A percentile compares a stretch with the other conserved stretches of the same genome.
Evolutionary conservation across 768 basidiomycete species (phyloP).

Genomic region (Gyrodon lividus): DNA sequence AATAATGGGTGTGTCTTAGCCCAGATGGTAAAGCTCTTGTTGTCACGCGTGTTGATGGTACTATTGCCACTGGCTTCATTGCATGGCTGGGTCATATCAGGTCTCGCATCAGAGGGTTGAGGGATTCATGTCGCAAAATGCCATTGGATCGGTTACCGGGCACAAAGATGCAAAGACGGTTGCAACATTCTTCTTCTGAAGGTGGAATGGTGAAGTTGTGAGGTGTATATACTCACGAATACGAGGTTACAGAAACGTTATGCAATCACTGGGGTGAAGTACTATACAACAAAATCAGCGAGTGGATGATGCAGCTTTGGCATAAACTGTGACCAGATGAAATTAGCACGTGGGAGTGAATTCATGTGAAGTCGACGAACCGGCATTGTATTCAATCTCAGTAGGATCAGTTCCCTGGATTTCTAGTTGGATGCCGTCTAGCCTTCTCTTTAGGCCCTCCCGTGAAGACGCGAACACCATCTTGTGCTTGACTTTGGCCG

Average conservation of each 20-base stretch:
- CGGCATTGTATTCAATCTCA: slow-evolving; percentile 69
- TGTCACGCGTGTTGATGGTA: too few relatives aligned
- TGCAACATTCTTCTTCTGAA: background rate
- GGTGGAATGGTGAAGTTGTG: background rate
- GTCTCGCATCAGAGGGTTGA: too few relatives aligned
- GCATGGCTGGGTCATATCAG: too few relatives aligned
- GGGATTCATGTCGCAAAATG: too few relatives aligned
- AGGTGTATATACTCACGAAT: background rate
- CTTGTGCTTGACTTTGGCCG: slow-evolving; percentile 83
- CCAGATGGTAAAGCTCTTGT: too few relatives aligned
- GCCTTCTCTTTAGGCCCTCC: slow-evolving; percentile 68
- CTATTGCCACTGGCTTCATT: too few relatives aligned
- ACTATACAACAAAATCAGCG: slow-evolving; percentile 9
- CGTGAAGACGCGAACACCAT: slow-evolving; percentile 92
- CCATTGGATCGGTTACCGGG: too few relatives aligned
- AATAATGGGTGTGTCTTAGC: too few relatives aligned
- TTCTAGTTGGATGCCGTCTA: slow-evolving; percentile 77
- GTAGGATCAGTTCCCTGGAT: slow-evolving; percentile 80
- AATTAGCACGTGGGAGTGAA: slow-evolving; percentile 5
- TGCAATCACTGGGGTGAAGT: background rate
- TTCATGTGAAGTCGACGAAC: slow-evolving; percentile 42
- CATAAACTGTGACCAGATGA: slow-evolving; percentile 10
- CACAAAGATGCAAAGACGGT: background rate
- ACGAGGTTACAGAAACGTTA: background rate
- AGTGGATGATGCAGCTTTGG: slow-evolving; percentile 17